Evolutionary conservation across 768 basidiomycete species (phyloP).

Genomic region (Tylopilus intermedius): DNA sequence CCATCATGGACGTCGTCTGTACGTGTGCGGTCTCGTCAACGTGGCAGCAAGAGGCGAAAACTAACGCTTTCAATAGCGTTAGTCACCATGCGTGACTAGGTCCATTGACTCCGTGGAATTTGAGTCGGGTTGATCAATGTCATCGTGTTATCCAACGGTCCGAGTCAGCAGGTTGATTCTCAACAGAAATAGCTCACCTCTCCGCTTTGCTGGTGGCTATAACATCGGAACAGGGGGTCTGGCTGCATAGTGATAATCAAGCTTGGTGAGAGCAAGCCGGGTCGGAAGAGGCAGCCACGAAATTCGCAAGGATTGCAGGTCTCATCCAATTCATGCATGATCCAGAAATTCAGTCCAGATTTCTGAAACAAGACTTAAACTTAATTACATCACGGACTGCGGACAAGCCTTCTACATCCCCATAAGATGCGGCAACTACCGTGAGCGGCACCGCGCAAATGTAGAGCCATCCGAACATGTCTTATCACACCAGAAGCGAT

Average conservation of each 20-base stretch:
- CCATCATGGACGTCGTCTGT: neutral
- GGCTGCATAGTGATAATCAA: neutral
- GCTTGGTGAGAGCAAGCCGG: neutral
- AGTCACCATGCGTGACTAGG: neutral
- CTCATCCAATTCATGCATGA: no score
- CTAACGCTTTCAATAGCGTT: neutral
- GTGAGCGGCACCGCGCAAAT: neutral
- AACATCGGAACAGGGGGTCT: neutral
- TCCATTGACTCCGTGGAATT: no score
- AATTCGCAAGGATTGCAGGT: no score
- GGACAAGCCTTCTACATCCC: no score
- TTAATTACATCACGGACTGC: neutral
- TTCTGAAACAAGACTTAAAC: neutral
- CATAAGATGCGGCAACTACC: neutral
- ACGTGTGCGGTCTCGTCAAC: neutral
- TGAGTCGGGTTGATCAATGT: no score
- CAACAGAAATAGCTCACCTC: neutral
- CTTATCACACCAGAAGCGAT: neutral
- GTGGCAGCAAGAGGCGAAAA: neutral
- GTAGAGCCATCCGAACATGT: neutral
- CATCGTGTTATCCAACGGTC: no score
- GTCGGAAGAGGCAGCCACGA: neutral
- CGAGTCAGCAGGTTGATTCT: neutral
- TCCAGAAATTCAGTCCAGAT: no score
- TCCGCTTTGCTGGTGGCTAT: neutral